Conservation (phyloP, 257 asterid species). For the Gentiana straminea region DNA sequence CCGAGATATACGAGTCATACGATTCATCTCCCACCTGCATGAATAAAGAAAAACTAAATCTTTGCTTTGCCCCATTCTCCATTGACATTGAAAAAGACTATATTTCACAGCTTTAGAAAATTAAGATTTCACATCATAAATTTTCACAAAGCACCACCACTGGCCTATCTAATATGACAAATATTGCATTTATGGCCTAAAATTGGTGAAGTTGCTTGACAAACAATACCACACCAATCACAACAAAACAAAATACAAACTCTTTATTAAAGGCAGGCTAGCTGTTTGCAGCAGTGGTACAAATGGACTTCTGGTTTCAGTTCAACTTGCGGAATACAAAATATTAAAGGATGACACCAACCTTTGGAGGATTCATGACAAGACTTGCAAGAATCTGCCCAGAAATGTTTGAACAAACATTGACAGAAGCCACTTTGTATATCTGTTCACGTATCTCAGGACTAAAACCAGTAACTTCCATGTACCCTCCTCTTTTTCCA, state of each 20-base stretch:
- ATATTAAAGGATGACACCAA: conserved; percentile 6
- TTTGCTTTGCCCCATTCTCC: background rate
- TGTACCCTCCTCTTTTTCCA: conserved; percentile 96
- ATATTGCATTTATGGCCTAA: too few species aligned
- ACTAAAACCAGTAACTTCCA: conserved; percentile 91
- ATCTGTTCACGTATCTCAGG: conserved; percentile 84
- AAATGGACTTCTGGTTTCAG: background rate
- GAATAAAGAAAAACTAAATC: conserved; percentile 1
- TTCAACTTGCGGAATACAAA: background rate
- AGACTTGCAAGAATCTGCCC: conserved; percentile 98
- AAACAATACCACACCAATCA: too few species aligned
- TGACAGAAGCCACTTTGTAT: conserved; percentile 93
- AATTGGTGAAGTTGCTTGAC: too few species aligned
- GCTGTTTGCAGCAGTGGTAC: too few species aligned
- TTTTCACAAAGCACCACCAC: too few species aligned
- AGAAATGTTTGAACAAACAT: conserved; percentile 91
- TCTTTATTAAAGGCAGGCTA: too few species aligned
- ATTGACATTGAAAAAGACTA: too few species aligned
- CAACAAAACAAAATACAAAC: too few species aligned
- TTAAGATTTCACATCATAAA: too few species aligned
- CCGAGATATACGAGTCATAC: conserved; percentile 63
- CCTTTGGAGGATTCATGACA: conserved; percentile 95
- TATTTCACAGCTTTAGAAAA: too few species aligned
- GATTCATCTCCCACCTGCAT: conserved; percentile 93
- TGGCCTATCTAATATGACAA: too few species aligned